A percentile compares a stretch with the other conserved stretches of the same genome.
Conservation (phyloP, 257 asterid genomes). For the Solanum virginianum region DNA sequence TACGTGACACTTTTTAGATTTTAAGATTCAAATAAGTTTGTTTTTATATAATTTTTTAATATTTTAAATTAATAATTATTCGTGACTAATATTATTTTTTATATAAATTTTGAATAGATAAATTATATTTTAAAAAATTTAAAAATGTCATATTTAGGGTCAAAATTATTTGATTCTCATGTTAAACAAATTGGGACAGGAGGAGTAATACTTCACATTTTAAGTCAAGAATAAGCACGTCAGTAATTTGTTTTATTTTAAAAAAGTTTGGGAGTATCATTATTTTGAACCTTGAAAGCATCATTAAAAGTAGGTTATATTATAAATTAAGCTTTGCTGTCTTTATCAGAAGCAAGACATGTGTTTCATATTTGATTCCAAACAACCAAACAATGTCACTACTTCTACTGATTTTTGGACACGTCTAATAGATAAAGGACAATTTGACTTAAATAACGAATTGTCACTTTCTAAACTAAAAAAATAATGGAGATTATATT, state of each 20-base stretch:
- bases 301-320: background rate
- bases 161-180: no score
- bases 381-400: background rate
- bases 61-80: no score
- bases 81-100: no score
- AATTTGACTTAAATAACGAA: background rate
- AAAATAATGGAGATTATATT: background rate
- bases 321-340: background rate
- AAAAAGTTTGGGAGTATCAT: background rate
- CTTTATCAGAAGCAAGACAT: background rate
- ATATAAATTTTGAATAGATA: no score
- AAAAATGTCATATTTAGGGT: no score
- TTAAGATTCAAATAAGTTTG: no score
- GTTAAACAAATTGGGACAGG: no score
- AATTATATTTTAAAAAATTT: no score
- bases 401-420: background rate
- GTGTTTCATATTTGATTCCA: background rate
- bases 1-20: no score
- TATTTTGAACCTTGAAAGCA: background rate
- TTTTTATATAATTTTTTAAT: no score
- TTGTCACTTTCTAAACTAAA: constrained; percentile 9
- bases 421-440: background rate
- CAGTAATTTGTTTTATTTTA: background rate
- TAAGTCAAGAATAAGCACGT: background rate
- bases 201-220: no score